Conservation (phyloP, 345 rosid species). For the Brassica carinata region DNA sequence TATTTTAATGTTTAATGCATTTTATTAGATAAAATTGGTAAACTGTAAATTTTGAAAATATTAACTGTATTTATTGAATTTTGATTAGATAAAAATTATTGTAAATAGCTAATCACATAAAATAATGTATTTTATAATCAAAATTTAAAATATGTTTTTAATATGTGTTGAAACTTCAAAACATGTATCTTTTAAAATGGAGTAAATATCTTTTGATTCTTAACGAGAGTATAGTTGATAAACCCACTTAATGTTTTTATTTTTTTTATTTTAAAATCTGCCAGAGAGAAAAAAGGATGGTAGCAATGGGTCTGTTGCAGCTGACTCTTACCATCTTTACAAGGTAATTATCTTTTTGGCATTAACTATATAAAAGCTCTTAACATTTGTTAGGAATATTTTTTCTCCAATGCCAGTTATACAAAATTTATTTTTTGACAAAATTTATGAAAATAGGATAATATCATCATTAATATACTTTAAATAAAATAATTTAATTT, state of each 20-base stretch:
- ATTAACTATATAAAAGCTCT: not conserved
- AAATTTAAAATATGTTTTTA: no score
- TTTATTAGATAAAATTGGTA: no score
- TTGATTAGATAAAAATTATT: no score
- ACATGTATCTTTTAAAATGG: no score
- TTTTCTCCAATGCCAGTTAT: not conserved
- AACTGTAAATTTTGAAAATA: no score
- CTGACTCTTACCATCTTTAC: not conserved
- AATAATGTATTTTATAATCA: no score
- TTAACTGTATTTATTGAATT: no score
- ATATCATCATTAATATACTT: not conserved
- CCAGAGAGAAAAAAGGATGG: not conserved
- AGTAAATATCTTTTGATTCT: not conserved
- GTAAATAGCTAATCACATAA: no score
- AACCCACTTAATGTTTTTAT: not conserved
- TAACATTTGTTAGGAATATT: not conserved
- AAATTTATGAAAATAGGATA: not conserved
- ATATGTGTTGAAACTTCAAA: no score
- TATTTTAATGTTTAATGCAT: not conserved
- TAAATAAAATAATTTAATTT: no score
- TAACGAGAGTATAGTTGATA: not conserved
- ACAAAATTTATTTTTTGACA: no score
- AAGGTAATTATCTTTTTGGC: not conserved
- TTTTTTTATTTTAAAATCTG: not conserved
- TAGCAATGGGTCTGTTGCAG: not conserved